A percentile compares a stretch with the other conserved stretches of the same genome.
phyloP scores from a whole-genome alignment of 208 protist genomes.

The Porcisia hertigi region DNA sequence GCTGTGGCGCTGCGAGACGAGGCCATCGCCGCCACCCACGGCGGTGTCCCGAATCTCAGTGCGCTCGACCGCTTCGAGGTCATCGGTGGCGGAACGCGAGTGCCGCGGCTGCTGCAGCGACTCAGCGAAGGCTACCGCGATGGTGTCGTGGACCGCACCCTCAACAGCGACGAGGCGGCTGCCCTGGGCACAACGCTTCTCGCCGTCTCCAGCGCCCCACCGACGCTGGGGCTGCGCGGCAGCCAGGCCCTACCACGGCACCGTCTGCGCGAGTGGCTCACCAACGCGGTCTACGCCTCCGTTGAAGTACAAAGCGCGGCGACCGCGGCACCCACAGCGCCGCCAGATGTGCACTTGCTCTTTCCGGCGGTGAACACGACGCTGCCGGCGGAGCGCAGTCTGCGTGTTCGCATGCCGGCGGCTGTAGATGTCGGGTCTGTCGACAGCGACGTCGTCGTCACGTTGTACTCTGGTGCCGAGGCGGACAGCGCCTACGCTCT shows the following conservation, averaged over 20 bases:
- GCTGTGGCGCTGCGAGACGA: constrained; percentile 36
- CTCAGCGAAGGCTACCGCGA: constrained; percentile 47
- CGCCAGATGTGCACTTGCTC: constrained; percentile 4
- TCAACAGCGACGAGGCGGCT: constrained; percentile 87
- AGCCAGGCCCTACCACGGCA: constrained; percentile 16
- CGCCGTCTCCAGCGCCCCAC: constrained; percentile 30
- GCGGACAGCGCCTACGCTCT: constrained; percentile 12
- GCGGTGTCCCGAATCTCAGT: constrained; percentile 16
- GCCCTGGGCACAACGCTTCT: constrained; percentile 72
- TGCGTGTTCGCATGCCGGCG: constrained; percentile 4
- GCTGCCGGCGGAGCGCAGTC: constrained; percentile 17
- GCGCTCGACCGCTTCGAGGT: constrained; percentile 66
- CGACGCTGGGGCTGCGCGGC: constrained; percentile 8
- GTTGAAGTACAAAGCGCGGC: background rate
- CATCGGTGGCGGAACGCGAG: constrained; percentile 79
- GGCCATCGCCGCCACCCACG: constrained; percentile 35
- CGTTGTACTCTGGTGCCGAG: constrained; percentile 18
- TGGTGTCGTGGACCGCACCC: constrained; percentile 62
- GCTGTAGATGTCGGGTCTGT: background rate
- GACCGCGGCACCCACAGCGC: background rate
- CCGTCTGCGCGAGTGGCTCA: constrained; percentile 48
- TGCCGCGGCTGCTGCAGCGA: constrained; percentile 67
- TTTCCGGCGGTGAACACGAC: constrained; percentile 11
- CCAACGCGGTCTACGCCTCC: constrained; percentile 45
- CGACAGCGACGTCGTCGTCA: constrained; percentile 5